Evolutionary conservation across 345 rosid species (phyloP).

Genomic region (Kernera saxatilis): DNA sequence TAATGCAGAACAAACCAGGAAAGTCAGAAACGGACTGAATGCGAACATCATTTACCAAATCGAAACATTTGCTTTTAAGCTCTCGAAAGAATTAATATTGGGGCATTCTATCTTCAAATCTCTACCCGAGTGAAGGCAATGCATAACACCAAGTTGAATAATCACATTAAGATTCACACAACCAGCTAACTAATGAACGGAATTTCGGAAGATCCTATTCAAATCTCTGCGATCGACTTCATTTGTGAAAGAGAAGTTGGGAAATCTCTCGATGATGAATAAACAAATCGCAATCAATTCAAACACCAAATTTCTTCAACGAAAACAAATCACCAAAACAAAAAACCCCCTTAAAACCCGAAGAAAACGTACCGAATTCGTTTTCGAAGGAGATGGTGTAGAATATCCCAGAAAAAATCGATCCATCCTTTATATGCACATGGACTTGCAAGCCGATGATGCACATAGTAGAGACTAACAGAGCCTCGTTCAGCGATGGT

Average conservation of each 20-base stretch:
- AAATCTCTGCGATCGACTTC: not conserved
- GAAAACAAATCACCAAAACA: not conserved
- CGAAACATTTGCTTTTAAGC: too few relatives aligned
- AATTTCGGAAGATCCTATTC: conserved; percentile 11
- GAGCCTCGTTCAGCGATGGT: conserved; percentile 41
- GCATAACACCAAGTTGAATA: not conserved
- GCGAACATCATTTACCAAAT: not conserved
- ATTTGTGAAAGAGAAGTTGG: not conserved
- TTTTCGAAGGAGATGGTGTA: conserved; percentile 68
- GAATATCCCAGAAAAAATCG: conserved; percentile 75
- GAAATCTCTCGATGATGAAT: not conserved
- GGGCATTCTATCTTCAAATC: too few relatives aligned
- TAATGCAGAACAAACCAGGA: conserved; percentile 21
- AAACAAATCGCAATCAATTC: not conserved
- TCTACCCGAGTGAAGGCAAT: too few relatives aligned
- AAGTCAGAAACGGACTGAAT: not conserved
- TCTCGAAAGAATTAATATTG: too few relatives aligned
- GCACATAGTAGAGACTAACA: conserved; percentile 60
- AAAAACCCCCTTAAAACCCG: not conserved
- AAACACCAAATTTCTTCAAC: not conserved
- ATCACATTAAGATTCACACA: not conserved
- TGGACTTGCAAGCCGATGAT: conserved; percentile 76
- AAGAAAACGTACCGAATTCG: conserved; percentile 40
- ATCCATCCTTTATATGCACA: conserved; percentile 70
- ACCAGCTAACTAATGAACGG: not conserved